Percentiles rank a stretch among this genome's conserved stretches.
Evolutionary conservation across 2,329 filamentous ascomycete genomes (phyloP).

Genomic region (Aotearoamyces nothofagi): DNA sequence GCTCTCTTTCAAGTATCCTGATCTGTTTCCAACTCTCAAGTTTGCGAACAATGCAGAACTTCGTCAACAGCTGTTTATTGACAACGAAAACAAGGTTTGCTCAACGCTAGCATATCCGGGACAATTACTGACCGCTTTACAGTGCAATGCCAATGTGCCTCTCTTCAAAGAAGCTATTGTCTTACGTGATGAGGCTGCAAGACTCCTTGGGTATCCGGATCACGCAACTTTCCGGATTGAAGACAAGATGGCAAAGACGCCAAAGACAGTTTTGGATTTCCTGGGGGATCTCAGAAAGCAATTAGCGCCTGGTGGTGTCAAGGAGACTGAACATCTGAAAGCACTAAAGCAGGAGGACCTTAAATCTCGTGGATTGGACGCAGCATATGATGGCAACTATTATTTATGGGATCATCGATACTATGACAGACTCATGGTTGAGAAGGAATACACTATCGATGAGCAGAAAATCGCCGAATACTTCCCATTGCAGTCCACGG

Average conservation of each 20-base stretch:
- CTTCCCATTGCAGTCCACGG: slow-evolving; percentile 62
- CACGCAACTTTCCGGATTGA: slow-evolving; percentile 65
- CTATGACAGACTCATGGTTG: slow-evolving; percentile 68
- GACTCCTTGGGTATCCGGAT: slow-evolving; percentile 61
- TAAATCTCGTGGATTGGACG: slow-evolving; percentile 35
- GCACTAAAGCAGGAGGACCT: slow-evolving; percentile 60
- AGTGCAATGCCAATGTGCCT: slow-evolving; percentile 54
- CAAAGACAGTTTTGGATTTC: slow-evolving; percentile 58
- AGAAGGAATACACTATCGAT: slow-evolving; percentile 67
- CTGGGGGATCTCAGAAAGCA: slow-evolving; percentile 53
- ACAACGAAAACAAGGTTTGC: slow-evolving; percentile 62
- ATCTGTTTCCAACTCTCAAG: slow-evolving; percentile 64
- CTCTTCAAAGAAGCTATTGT: slow-evolving; percentile 63
- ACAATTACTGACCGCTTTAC: too few relatives aligned
- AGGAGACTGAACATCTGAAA: slow-evolving; percentile 56
- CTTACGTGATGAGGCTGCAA: slow-evolving; percentile 64
- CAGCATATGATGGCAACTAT: slow-evolving; percentile 49
- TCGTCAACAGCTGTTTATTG: slow-evolving; percentile 52
- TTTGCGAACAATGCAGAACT: slow-evolving; percentile 58
- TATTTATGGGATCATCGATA: slow-evolving; percentile 74
- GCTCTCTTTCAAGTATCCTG: slow-evolving; percentile 72
- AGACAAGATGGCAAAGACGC: slow-evolving; percentile 74
- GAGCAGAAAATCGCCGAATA: slow-evolving; percentile 72
- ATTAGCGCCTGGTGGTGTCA: slow-evolving; percentile 51
- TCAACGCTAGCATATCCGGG: not conserved